Evolutionary conservation across 768 basidiomycete species (phyloP).

Genomic region (Termitomyces sp.): DNA sequence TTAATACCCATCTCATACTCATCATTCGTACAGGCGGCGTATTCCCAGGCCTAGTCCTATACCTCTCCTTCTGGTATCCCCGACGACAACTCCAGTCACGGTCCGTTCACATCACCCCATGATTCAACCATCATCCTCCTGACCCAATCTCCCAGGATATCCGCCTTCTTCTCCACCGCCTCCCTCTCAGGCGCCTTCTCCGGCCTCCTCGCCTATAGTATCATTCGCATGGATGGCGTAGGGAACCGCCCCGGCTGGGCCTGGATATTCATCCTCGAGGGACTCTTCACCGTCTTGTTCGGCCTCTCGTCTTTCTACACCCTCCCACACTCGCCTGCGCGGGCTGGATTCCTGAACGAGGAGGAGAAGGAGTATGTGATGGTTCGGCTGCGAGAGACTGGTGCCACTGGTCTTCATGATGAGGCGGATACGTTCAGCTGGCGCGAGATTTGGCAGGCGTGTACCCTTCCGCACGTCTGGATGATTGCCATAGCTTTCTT

Average conservation of each 20-base stretch:
- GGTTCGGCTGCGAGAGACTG: constrained; percentile 37
- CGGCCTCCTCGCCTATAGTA: constrained; percentile 64
- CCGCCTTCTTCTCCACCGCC: constrained; percentile 48
- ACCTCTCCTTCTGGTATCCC: constrained; percentile 55
- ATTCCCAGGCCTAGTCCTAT: constrained; percentile 54
- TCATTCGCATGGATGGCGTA: constrained; percentile 60
- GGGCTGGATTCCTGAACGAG: constrained; percentile 46
- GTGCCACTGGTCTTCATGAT: constrained; percentile 31
- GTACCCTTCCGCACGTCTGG: constrained; percentile 52
- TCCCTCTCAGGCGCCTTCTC: constrained; percentile 66
- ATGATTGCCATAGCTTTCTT: constrained; percentile 49
- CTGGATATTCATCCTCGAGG: constrained; percentile 70
- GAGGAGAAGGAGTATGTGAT: constrained; percentile 48
- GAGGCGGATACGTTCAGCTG: constrained; percentile 48
- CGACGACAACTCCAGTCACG: constrained; percentile 48
- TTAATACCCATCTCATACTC: not conserved
- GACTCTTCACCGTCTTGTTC: constrained; percentile 58
- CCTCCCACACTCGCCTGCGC: constrained; percentile 40
- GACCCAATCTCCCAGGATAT: constrained; percentile 36
- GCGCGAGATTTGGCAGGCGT: constrained; percentile 48
- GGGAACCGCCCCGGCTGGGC: constrained; percentile 57
- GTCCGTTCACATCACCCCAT: constrained; percentile 1
- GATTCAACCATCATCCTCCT: constrained; percentile 27
- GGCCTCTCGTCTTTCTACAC: constrained; percentile 49
- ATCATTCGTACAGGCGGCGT: constrained; percentile 40